Evolutionary conservation across 208 protist species (phyloP).

Genomic region (Trypanosoma boissoni): DNA sequence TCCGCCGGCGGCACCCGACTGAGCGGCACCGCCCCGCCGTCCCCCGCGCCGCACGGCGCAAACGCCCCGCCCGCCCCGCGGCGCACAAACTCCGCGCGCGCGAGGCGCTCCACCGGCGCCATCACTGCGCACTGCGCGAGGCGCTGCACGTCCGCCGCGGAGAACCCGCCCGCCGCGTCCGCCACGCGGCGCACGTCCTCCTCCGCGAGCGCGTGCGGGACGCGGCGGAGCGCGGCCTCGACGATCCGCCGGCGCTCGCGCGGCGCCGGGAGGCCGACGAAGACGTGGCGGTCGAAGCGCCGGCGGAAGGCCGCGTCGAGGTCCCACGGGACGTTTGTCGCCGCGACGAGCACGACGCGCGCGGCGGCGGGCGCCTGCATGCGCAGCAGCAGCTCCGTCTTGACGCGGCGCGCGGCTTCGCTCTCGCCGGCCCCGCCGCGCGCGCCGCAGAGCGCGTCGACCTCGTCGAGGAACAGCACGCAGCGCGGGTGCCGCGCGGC

Average conservation of each 20-base stretch:
- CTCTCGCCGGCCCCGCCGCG: conserved; percentile 74
- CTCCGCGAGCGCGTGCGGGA: conserved; percentile 36
- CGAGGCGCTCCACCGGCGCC: conserved; percentile 83
- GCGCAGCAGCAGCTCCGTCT: conserved; percentile 99
- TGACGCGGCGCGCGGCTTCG: conserved; percentile 94
- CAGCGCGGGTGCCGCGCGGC: conserved; percentile 46
- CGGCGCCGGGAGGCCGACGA: conserved; percentile 68
- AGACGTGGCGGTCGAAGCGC: conserved; percentile 87
- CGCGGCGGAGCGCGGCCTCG: conserved; percentile 23
- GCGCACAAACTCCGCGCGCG: conserved; percentile 40
- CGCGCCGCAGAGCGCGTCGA: conserved; percentile 88
- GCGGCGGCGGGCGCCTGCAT: conserved; percentile 49
- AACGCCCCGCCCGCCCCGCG: conserved; percentile 8
- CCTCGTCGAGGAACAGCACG: conserved; percentile 94
- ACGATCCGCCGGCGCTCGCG: conserved; percentile 38
- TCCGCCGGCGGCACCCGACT: conserved; percentile 8
- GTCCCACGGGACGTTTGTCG: conserved; percentile 92
- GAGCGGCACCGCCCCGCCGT: conserved; percentile 26
- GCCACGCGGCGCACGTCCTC: conserved; percentile 45
- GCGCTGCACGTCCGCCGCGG: conserved; percentile 91
- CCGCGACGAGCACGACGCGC: conserved; percentile 78
- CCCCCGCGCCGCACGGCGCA: conserved; percentile 27
- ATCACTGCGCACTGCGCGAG: conserved; percentile 93
- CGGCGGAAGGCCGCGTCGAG: conserved; percentile 86
- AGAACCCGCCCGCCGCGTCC: conserved; percentile 66